Base-by-base conservation (phyloP, 306 rosid species). In the Quercus rubra region DNA sequence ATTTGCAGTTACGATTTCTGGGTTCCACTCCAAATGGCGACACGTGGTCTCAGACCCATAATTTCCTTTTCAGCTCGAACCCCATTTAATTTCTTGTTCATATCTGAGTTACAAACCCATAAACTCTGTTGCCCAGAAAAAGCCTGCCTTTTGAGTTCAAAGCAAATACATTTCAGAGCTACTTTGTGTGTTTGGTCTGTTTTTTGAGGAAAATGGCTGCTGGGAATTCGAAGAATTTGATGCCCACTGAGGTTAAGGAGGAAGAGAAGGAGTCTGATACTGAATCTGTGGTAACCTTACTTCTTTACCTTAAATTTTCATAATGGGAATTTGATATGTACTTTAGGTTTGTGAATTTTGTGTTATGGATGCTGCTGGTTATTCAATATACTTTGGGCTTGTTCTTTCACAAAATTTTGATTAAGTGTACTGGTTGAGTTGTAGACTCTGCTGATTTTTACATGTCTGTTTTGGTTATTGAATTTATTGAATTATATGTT, bases 41-140 rank as follows among this genome's bases (percentile, higher is more conserved):
- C 74, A 68, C 74, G 75, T 77, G 30, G 5, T 19, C 33, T 21
- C 33, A 21, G 56, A 55, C 68, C 74, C 80, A 55, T 19, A 18
- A 33, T 77, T 31, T 23, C 38, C 55, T 49, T 9, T 30, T 69
- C 74, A n/a, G 56, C 33, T n/a, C 55, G 11, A 19, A 13, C 17
- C 23, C 21, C 55, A 25, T 30, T 57, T 28, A 23, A 46, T 74
- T 35, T 58, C 11, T 74, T 55, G 61, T 55, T 55, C 10, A n/a
- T 55, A 55, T 55, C 25, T 17, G 9, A 19, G 23, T n/a, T 55
- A 19, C 61, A 55, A 6, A 55, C n/a, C 23, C n/a, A 55, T 6
- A 55, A 19, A 55, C 3, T 14, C n/a, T 55, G 58, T 55, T 19
- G 6, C 61, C 61, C 21, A n/a, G 61, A 18, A 55, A n/a, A 55